Evolutionary conservation across 495 filamentous ascomycete genomes (phyloP).

Genomic region (Platismatia glauca): DNA sequence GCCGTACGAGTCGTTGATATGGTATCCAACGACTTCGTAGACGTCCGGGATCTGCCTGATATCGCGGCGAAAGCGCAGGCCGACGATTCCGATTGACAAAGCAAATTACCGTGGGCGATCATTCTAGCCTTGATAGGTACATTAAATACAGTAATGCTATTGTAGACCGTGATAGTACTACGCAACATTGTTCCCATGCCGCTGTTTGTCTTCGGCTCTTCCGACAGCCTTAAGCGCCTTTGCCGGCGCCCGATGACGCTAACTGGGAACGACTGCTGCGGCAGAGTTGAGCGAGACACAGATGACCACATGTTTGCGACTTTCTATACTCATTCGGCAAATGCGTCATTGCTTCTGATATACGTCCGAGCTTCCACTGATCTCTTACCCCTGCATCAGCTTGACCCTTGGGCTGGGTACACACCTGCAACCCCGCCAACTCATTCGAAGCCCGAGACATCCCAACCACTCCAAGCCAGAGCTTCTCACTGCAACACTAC

Average conservation of each 20-base stretch:
- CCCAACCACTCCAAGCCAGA: not conserved
- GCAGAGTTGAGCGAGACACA: not conserved
- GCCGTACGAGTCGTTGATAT: conserved; percentile 76
- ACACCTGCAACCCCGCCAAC: not conserved
- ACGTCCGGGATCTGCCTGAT: conserved; percentile 71
- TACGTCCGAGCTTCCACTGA: not conserved
- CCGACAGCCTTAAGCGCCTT: not conserved
- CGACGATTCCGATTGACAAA: not conserved
- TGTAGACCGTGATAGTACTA: not conserved
- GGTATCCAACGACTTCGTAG: conserved; percentile 68
- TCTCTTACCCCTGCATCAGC: not conserved
- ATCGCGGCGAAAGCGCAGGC: conserved; percentile 42
- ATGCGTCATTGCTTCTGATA: not conserved
- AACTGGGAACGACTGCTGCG: not conserved
- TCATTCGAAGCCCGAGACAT: not conserved
- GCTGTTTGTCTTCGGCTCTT: not conserved
- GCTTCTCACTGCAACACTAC: not conserved
- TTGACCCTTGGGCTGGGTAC: not conserved
- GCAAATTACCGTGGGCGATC: too few relatives aligned
- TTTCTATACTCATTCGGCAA: not conserved
- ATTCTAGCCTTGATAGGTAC: not conserved
- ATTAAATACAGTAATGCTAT: not conserved
- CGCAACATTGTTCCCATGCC: not conserved
- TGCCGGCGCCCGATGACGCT: conserved; percentile 1
- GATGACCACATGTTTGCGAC: not conserved